Percentiles rank a stretch among this genome's conserved stretches.
Conservation (phyloP, 495 filamentous ascomycete species). For the Aspergillus taichungensis region DNA sequence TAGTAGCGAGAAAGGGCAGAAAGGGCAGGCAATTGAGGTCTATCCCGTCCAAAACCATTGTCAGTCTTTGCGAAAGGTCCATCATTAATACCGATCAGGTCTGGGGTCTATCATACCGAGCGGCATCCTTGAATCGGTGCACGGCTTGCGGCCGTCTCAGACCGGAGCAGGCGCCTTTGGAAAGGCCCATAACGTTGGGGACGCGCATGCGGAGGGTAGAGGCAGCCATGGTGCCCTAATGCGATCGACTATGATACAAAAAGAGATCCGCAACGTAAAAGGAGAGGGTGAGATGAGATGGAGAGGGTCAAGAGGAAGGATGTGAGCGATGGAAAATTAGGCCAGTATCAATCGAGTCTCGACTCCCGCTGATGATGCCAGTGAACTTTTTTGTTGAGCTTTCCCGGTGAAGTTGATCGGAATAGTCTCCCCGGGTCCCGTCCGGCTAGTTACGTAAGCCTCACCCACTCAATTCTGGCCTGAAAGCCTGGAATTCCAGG, state of each 20-base stretch:
- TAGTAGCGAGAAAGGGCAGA: slow-evolving; percentile 62
- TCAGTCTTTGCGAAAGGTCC: slow-evolving; percentile 7
- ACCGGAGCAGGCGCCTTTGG: slow-evolving; percentile 32
- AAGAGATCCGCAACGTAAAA: slow-evolving; percentile 21
- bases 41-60: slow-evolving; percentile 11
- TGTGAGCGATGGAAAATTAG: slow-evolving; percentile 20
- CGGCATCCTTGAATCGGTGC: slow-evolving; percentile 36
- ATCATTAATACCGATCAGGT: neutral
- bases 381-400: slow-evolving; percentile 42
- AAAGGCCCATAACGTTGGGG: slow-evolving; percentile 37
- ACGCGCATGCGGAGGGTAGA: slow-evolving; percentile 41
- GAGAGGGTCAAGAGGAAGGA: slow-evolving; percentile 20
- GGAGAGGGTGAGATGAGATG: slow-evolving; percentile 12
- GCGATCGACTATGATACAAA: slow-evolving; percentile 20
- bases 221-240: slow-evolving; percentile 36
- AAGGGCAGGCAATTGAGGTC: slow-evolving; percentile 43
- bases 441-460: slow-evolving; percentile 15
- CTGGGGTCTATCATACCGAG: slow-evolving; percentile 24
- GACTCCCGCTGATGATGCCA: slow-evolving; percentile 7
- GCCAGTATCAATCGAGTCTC: slow-evolving; percentile 15
- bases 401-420: slow-evolving; percentile 29
- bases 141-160: slow-evolving; percentile 37
- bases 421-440: slow-evolving; percentile 14
- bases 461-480: too few species aligned
- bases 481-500: too few species aligned